Evolutionary conservation across 140 eudicot species (phyloP), one percentile per base, ranked within the genome.

Genomic region (Ambrosia hybrid): DNA sequence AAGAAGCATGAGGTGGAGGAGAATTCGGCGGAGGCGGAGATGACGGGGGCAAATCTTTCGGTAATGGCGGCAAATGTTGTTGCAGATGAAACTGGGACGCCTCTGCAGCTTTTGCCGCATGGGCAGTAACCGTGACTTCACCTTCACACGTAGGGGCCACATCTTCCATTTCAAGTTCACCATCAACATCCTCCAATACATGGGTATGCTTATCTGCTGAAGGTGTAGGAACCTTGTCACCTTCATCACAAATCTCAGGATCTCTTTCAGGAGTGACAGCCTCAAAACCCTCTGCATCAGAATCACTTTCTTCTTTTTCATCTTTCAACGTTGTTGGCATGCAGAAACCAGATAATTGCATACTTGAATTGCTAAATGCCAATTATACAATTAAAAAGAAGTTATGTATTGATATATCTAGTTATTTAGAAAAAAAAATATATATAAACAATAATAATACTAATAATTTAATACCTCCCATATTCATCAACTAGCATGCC

Each of bases 131-230:
- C 33, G 68, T 60, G 36, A 68, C 68, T 43, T 79, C 91, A 65
- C 38, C 73, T 67, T 89, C 95, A 73, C 81, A 70, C 36, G 87
- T 64, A 46, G 96, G 99, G 46, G 96, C 85, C 57, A 91, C 95
- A 77, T 91, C 95, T 70, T 94, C 97, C 99, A 94, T 94, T 83
- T 94, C 97, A 73, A 94, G 96, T 64, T 94, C 99, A 1, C 97
- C 97, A 70, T 90, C 99, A 68, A 91, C 99, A 71, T 88, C 97
- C 75, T 91, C 99, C 87, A 94, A 73, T 53, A 94, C 90, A 78
- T 84, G 96, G 30, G 85, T 81, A 61, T 76, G 97, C 74, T 93
- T 93, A 67, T 79, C 91, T 6, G 73, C 62, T 37, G 78, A 88
- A 68, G 82, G 80, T 61, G 82, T 51, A 51, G 46, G 65, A 4